phyloP scores from a whole-genome alignment of 495 filamentous ascomycete genomes.

The Xylaria cubensis region DNA sequence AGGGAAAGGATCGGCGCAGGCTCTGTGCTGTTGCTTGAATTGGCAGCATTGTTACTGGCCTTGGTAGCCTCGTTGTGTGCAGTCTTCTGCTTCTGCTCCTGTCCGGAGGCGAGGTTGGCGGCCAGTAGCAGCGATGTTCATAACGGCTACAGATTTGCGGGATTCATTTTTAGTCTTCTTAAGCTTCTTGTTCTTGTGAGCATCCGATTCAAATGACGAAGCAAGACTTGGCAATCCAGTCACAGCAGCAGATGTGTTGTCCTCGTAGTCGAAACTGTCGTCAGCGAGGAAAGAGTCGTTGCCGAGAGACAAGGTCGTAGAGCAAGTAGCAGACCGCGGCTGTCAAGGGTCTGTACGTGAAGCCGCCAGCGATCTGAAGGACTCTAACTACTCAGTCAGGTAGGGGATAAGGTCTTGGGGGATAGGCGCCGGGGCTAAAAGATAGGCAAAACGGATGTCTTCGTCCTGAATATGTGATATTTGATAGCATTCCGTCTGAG shows the following conservation, averaged over 20 bases:
- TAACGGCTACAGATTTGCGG: conserved; percentile 49
- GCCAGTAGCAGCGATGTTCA: conserved; percentile 47
- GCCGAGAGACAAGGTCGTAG: conserved; percentile 67
- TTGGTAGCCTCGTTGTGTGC: conserved; percentile 40
- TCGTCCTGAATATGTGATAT: too few relatives aligned
- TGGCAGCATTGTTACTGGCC: conserved; percentile 32
- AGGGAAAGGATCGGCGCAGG: conserved; percentile 53
- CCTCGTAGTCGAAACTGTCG: conserved; percentile 77
- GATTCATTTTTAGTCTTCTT: conserved; percentile 62
- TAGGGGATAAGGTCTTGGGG: too few relatives aligned
- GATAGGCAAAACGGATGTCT: too few relatives aligned
- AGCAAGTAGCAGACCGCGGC: conserved; percentile 75
- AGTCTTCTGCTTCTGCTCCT: conserved; percentile 49
- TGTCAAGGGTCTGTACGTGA: too few relatives aligned
- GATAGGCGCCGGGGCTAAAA: too few relatives aligned
- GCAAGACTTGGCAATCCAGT: conserved; percentile 57
- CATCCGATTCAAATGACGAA: conserved; percentile 53
- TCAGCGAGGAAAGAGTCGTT: conserved; percentile 79
- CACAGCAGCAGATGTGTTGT: conserved; percentile 64
- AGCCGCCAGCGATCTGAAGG: too few relatives aligned
- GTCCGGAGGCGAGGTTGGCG: conserved; percentile 45
- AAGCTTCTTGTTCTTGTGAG: conserved; percentile 68
- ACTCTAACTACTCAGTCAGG: too few relatives aligned
- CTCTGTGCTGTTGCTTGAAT: conserved; percentile 34
- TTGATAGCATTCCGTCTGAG: too few relatives aligned